phyloP scores from a whole-genome alignment of 108 stramenopile species.

The Epithemia pelagica region DNA sequence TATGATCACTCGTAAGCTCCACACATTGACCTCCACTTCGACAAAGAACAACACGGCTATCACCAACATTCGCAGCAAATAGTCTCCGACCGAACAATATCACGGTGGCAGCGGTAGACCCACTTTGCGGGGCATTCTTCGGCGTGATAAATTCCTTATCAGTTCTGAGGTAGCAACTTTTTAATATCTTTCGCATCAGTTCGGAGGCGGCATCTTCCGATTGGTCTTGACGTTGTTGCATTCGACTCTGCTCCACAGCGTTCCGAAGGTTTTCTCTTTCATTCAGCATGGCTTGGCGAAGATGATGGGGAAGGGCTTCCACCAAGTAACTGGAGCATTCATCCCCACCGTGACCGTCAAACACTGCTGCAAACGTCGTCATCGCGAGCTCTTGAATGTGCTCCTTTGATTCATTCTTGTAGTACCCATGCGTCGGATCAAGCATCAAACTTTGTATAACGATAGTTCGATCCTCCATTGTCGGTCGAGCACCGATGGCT shows the following conservation, averaged over 20 bases:
- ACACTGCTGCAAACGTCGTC: slow-evolving; percentile 92
- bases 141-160: slow-evolving; percentile 92
- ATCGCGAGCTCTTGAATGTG: slow-evolving; percentile 70
- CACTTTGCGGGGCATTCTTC: slow-evolving; percentile 82
- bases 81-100: slow-evolving; percentile 85
- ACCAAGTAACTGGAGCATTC: slow-evolving; percentile 88
- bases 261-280: slow-evolving; percentile 61
- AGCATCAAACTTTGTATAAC: slow-evolving; percentile 82
- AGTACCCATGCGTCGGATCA: slow-evolving; percentile 74
- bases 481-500: slow-evolving; percentile 86
- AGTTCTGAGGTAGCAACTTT: slow-evolving; percentile 78
- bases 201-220: slow-evolving; percentile 85
- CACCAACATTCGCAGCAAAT: slow-evolving; percentile 96
- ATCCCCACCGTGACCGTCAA: slow-evolving; percentile 96
- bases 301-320: slow-evolving; percentile 74
- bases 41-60: slow-evolving; percentile 88
- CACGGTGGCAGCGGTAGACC: slow-evolving; percentile 91
- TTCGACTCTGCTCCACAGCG: slow-evolving; percentile 72
- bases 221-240: slow-evolving; percentile 53
- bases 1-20: slow-evolving; percentile 94
- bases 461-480: slow-evolving; percentile 92
- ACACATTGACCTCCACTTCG: slow-evolving; percentile 84
- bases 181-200: slow-evolving; percentile 83
- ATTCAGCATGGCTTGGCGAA: slow-evolving; percentile 73
- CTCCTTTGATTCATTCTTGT: slow-evolving; percentile 79